A percentile compares a stretch with the other conserved stretches of the same genome.
Conservation (phyloP, 1,284 basidiomycete genomes). For the Trametes versicolor region DNA sequence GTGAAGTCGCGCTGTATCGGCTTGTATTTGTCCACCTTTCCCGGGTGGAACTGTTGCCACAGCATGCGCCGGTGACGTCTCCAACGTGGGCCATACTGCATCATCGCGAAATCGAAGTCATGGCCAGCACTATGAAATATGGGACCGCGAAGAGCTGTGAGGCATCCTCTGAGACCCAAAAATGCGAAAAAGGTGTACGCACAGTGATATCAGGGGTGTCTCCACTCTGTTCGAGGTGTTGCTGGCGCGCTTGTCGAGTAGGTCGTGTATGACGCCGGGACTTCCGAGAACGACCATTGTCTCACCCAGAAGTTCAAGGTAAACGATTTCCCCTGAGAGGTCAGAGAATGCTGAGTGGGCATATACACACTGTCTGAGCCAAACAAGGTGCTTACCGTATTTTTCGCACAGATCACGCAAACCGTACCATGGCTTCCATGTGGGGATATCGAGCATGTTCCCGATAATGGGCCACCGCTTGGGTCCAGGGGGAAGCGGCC, state of each 20-base stretch:
- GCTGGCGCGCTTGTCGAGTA: constrained; percentile 19
- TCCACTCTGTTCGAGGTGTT: constrained; percentile 6
- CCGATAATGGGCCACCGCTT: constrained; percentile 7
- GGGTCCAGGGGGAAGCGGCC: constrained; percentile 9
- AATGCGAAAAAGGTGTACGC: not conserved
- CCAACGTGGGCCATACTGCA: constrained; percentile 22
- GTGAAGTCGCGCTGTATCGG: constrained; percentile 11
- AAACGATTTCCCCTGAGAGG: constrained; percentile 1
- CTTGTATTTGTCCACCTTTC: constrained; percentile 1
- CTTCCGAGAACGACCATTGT: constrained; percentile 10
- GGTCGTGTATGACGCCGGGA: constrained; percentile 8
- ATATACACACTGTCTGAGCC: not conserved
- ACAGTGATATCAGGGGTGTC: constrained; percentile 14
- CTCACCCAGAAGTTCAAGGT: constrained; percentile 4
- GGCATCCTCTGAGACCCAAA: not conserved
- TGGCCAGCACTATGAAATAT: too few species aligned
- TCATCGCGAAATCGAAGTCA: constrained; percentile 4
- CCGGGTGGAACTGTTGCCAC: constrained; percentile 30
- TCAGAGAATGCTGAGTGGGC: not conserved
- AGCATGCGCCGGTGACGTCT: constrained; percentile 14
- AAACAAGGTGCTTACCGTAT: constrained; percentile 2
- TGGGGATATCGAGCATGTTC: constrained; percentile 6
- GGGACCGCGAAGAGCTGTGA: too few species aligned
- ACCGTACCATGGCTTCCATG: constrained; percentile 9
- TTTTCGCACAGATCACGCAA: constrained; percentile 8